Evolutionary conservation across 306 rosid species (phyloP).

Genomic region (Prunus davidiana): DNA sequence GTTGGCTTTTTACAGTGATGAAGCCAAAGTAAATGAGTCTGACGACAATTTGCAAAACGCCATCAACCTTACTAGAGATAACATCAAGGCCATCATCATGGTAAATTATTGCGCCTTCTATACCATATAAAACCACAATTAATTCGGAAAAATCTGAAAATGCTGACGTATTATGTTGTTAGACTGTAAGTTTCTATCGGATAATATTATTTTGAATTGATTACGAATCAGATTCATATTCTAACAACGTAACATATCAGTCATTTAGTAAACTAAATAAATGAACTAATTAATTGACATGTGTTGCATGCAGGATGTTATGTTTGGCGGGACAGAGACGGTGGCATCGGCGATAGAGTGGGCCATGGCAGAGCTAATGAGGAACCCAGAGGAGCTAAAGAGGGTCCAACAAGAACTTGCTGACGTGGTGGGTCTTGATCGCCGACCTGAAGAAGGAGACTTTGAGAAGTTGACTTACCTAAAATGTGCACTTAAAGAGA

Average conservation of each 20-base stretch:
- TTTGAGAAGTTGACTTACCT: conserved; percentile 59
- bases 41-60: conserved; percentile 42
- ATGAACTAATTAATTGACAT: background rate
- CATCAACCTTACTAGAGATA: conserved; percentile 72
- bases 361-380: conserved; percentile 79
- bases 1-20: conserved; percentile 63
- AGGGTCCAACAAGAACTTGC: conserved; percentile 58
- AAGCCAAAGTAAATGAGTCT: conserved; percentile 28
- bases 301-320: conserved; percentile 55
- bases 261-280: background rate
- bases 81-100: conserved; percentile 92
- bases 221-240: background rate
- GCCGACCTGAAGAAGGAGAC: conserved; percentile 62
- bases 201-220: background rate
- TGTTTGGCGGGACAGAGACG: conserved; percentile 97
- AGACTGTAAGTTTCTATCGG: background rate
- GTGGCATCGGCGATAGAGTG: conserved; percentile 93
- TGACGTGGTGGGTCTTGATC: conserved; percentile 64
- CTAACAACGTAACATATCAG: background rate
- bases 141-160: background rate
- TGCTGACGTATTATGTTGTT: background rate
- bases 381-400: conserved; percentile 56
- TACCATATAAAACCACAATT: background rate
- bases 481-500: conserved; percentile 62
- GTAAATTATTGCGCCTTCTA: conserved; percentile 20